phyloP scores from a whole-genome alignment of 129 eudicot genomes.

The Lonicera japonica region DNA sequence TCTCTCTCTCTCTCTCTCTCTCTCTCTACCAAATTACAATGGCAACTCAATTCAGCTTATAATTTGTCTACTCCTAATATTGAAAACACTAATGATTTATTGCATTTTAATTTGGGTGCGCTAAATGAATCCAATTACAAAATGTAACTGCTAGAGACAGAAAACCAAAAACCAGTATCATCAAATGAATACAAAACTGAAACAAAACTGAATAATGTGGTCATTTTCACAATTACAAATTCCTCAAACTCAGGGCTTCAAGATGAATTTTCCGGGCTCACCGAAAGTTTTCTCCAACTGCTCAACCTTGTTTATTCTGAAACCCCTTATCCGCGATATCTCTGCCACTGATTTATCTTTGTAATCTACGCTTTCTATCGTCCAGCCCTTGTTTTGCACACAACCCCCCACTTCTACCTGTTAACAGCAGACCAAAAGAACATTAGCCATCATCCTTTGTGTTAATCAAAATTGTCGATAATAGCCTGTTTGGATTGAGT shows the following conservation, averaged over 20 bases:
- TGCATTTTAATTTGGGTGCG: neutral
- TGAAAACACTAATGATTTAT: neutral
- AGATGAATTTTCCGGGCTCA: conserved; percentile 64
- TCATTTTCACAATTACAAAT: no score
- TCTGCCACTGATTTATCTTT: conserved; percentile 52
- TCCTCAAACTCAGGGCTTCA: conserved; percentile 37
- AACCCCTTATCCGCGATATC: conserved; percentile 85
- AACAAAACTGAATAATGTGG: neutral
- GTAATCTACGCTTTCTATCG: conserved; percentile 63
- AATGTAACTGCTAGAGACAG: neutral
- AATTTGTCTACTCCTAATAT: neutral
- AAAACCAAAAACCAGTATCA: neutral
- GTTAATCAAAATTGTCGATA: neutral
- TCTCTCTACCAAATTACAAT: neutral
- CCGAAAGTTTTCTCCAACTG: conserved; percentile 55
- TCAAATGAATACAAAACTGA: neutral
- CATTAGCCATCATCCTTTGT: neutral
- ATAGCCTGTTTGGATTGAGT: neutral
- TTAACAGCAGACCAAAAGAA: neutral
- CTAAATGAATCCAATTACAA: neutral
- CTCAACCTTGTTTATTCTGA: conserved; percentile 66
- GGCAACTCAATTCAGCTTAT: neutral
- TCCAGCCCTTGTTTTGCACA: conserved; percentile 76
- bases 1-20: conserved; percentile 1
- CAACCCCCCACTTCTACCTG: conserved; percentile 80